Base-by-base conservation (phyloP, 805 yeast species). In the Kodamaea jinghongensis region DNA sequence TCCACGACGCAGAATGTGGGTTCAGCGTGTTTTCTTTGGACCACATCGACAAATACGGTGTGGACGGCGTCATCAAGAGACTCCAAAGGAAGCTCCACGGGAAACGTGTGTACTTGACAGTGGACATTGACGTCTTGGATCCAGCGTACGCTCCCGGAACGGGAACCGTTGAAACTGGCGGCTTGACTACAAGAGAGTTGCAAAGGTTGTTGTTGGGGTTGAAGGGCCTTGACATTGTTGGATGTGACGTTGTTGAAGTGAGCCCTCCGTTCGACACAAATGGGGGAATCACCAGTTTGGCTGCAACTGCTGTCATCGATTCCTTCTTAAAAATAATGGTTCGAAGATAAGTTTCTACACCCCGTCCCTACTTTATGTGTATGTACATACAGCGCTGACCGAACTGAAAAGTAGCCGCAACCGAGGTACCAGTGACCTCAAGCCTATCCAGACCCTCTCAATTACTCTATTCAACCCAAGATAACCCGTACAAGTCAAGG, bases 161-260 rank as follows among this genome's bases (percentile, higher is more conserved):
- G 0, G 93, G 93, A 7, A 84, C 93, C 3, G 76, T 82, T 49
- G 93, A 84, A 54, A 77, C 75, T 3, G 93, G 89, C 11, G 93
- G 93, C 2, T 75, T 83, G 70, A 71, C 79, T 10, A 47, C 53
- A 0, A 67, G 91, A 34, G 91, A 84, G 54, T 62, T 83, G 26
- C 70, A 81, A 44, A 63, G 71, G 5, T 59, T 83, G 16, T 48
- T 84, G 31, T 81, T 85, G 41, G 79, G 76, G 1, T 60, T 85
- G 12, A 79, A 76, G 33, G 79, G 78, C 1, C 59, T 83, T 41
- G 71, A 79, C 43, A 44, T 84, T 30, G 79, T 84, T 3, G 91
- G 91, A 15, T 87, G 83, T 10, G 93, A 84, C 51, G 71, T 84
- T 22, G 91, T 85, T 3, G 91, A 85, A 57, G 86, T 81, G 4